A percentile compares a stretch with the other conserved stretches of the same genome.
These are phyloP conservation scores for Rhizopus microsporus DNA, from an alignment of 371 early-diverging fungal species.

Conservation along the genomic window DNA sequence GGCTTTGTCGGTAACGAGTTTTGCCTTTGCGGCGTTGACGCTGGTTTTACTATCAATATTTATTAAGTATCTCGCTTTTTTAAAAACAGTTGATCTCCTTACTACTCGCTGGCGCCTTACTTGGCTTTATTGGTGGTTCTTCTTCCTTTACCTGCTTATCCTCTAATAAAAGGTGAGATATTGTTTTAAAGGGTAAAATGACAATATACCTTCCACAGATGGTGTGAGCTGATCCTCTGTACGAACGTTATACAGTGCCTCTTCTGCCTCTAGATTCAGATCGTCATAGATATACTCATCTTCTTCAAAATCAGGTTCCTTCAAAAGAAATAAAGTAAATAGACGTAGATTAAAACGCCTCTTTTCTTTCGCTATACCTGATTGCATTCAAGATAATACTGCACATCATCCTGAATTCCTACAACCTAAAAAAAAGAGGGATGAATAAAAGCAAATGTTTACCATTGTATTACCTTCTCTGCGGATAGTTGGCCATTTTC, in stretches of 20 bases:
- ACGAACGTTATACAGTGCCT: constrained; percentile 71
- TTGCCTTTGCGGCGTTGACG: too few species aligned
- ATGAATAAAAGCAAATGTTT: not conserved
- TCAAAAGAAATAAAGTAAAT: not conserved
- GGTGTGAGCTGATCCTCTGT: constrained; percentile 45
- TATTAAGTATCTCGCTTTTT: too few species aligned
- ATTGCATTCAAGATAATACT: constrained; percentile 90
- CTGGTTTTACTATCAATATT: too few species aligned
- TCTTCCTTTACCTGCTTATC: constrained; percentile 6
- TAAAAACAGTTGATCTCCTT: too few species aligned
- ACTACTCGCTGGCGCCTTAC: not conserved
- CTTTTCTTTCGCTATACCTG: constrained; percentile 34
- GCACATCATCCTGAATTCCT: constrained; percentile 69
- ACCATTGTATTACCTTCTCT: constrained; percentile 47
- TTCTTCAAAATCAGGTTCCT: constrained; percentile 88
- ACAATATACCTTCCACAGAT: constrained; percentile 14
- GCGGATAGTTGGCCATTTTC: constrained; percentile 87
- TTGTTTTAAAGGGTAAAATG: not conserved
- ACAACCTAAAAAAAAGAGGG: constrained; percentile 12
- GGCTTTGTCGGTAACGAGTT: too few species aligned
- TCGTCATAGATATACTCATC: constrained; percentile 95
- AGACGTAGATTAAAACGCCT: not conserved
- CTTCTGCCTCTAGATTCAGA: constrained; percentile 88
- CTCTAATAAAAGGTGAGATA: not conserved
- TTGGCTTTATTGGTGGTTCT: not conserved